Percentiles rank a stretch among this genome's conserved stretches.
Evolutionary conservation across 106 monocot genomes (phyloP).

Genomic region (Dendrobium nobile): DNA sequence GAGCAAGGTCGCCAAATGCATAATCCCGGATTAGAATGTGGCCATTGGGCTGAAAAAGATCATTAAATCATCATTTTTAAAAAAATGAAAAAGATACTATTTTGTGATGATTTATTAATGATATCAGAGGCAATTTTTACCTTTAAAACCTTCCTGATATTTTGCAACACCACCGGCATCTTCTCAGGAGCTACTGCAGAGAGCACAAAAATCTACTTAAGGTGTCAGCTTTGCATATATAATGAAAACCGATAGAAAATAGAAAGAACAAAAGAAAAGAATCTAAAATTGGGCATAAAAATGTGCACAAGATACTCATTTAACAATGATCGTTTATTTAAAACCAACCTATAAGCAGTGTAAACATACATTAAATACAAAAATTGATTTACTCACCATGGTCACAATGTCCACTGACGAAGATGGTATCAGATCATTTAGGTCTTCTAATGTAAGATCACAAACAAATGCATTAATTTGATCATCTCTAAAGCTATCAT

Average conservation of each 20-base stretch:
- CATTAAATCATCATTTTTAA: neutral
- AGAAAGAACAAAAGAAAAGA: neutral
- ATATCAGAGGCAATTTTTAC: conserved; percentile 26
- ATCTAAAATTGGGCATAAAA: neutral
- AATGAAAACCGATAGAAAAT: neutral
- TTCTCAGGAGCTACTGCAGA: conserved; percentile 98
- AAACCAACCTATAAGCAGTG: neutral
- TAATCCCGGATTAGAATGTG: conserved; percentile 84
- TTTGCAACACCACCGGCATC: conserved; percentile 76
- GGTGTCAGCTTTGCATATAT: conserved; percentile 44
- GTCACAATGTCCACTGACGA: conserved; percentile 89
- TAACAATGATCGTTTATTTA: neutral
- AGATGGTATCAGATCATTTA: conserved; percentile 46
- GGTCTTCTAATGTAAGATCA: conserved; percentile 63
- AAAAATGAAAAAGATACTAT: neutral
- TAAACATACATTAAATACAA: conserved; percentile 1
- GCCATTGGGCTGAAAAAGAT: conserved; percentile 70
- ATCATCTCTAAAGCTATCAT: conserved; percentile 60
- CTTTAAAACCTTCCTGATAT: conserved; percentile 74
- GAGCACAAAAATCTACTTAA: conserved; percentile 90
- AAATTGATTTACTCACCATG: conserved; percentile 51
- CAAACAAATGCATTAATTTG: conserved; percentile 86
- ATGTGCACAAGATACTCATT: neutral
- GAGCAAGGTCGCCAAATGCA: conserved; percentile 92
- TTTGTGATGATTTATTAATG: neutral